These are phyloP conservation scores for Acephala macrosclerotiorum DNA, from an alignment of 2,329 filamentous ascomycete genomes.

Conservation along the genomic window DNA sequence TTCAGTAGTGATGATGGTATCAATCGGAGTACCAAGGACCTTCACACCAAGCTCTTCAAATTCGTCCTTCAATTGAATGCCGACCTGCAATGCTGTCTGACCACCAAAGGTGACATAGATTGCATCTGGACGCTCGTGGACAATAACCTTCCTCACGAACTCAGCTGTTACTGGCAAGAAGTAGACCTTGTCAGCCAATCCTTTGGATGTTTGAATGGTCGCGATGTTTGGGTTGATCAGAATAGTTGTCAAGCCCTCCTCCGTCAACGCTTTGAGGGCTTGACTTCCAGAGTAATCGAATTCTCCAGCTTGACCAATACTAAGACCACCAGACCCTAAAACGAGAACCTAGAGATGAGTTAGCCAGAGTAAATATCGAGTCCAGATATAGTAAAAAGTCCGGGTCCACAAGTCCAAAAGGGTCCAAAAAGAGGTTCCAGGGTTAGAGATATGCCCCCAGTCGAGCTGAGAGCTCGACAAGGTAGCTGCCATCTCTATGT, in stretches of 20 bases:
- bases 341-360: too few relatives aligned
- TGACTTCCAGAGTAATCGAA: constrained; percentile 99
- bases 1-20: constrained; percentile 98
- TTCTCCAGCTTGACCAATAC: constrained; percentile 97
- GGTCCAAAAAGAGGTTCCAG: too few relatives aligned
- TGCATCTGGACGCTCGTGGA: constrained; percentile 91
- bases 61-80: constrained; percentile 97
- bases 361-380: too few relatives aligned
- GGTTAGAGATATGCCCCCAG: too few relatives aligned
- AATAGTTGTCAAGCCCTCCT: constrained; percentile 97
- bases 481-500: too few relatives aligned
- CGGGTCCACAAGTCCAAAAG: too few relatives aligned
- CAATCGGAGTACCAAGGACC: constrained; percentile 94
- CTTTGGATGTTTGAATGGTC: constrained; percentile 98
- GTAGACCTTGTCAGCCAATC: constrained; percentile 97
- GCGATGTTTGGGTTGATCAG: constrained; percentile 99
- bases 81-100: constrained; percentile 94
- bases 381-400: too few relatives aligned
- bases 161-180: constrained; percentile 97
- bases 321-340: constrained; percentile 91
- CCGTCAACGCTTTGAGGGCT: constrained; percentile 97
- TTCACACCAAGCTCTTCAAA: constrained; percentile 92
- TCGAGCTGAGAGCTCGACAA: too few relatives aligned
- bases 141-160: constrained; percentile 96
- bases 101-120: constrained; percentile 99